Base-by-base conservation (phyloP, 805 yeast species). In the Wickerhamomyces kurtzmanii region DNA sequence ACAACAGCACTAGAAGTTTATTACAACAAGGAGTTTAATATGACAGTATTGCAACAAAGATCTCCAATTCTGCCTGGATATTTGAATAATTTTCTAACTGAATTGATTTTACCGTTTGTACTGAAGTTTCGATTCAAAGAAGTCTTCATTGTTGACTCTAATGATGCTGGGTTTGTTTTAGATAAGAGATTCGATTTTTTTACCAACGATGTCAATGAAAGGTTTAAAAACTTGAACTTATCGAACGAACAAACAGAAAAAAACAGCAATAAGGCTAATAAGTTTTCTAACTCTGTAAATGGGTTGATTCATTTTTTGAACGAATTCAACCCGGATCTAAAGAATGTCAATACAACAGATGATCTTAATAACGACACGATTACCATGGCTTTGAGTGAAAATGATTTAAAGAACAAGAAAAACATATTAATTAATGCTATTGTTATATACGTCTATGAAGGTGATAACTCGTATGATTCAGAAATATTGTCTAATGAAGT, bases 381-480 rank as follows among this genome's bases (percentile, higher is more conserved):
- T 25, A 31, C 39, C 9, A 26, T 31, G 12, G 27, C 22, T 5
- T 18, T 25, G 3, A 22, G 26, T 12, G n/a, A n/a, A n/a, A 13
- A 24, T 3, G 24, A 20, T 3, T n/a, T 43, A 11, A 19, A 33
- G 19, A 8, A 21, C 13, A 6, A 21, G 12, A 32, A 17, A 20
- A 45, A 29, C 22, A 30, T 42, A 14, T 42, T 44, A 7, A 47
- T 62, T 13, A 49, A 44, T n/a, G 65, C 68, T 4, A 35, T 70
- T n/a, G 68, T 71, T 8, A 59, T 71, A 12, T 75, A 65, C 47
- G 93, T 79, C 2, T 85, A 83, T 51, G 96, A 87, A 49, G 96
- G 97, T 19, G 96, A 87, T 51, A 89, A 89, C 49, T 68, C 76
- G 17, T 45, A 51, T 13, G 95, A 86, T 49, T 91, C 93, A 3